Base-by-base conservation (phyloP, 192 early-diverging fungal genomes). In the Physocladia obscura region DNA sequence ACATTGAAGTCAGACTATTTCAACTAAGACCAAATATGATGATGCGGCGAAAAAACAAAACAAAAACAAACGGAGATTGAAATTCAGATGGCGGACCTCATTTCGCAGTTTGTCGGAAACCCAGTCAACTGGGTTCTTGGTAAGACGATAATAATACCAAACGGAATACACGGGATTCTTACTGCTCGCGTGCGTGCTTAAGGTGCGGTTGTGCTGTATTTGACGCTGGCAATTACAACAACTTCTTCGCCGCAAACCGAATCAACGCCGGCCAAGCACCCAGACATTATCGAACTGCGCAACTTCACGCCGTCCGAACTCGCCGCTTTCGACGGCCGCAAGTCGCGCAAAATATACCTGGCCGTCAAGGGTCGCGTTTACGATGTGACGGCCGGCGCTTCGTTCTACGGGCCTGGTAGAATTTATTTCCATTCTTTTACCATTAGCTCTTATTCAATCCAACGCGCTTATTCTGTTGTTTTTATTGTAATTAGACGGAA, bases 391-490 rank as follows among this genome's bases (percentile, higher is more conserved):
- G 72, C 78, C 27, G 91, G 93, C 27, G 81, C 86, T 29, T 82
- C 79, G 34, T 96, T 98, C 76, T 98, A 98, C 74, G 96, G 96
- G 0, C 96, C 96, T 34, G 90, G 90, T 90, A 78, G 39, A 76
- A 70, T 27, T 13, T 36, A 5, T 60, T 8, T 8, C 11, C n/a
- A 13, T 44, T n/a, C 11, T 44, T 13, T n/a, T 24, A 37, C n/a
- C 17, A 8, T 29, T 69, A 15, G 39, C 1, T 57, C 15, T 24
- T 35, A 31, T 52, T 40, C 61, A n/a, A n/a, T n/a, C n/a, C n/a
- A n/a, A n/a, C 27, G 17, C 36, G 34, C 17, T 21, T 56, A 19
- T 36, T 57, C 0, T 30, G 30, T 22, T 27, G 32, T 22, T 26
- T 1, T 2, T 17, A 49, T 68, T 22, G 27, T 37, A 5, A 15